A percentile compares a stretch with the other conserved stretches of the same genome.
These are phyloP conservation scores for Juglanconis juglandina DNA, from an alignment of 2,329 filamentous ascomycete species.

Conservation along the genomic window DNA sequence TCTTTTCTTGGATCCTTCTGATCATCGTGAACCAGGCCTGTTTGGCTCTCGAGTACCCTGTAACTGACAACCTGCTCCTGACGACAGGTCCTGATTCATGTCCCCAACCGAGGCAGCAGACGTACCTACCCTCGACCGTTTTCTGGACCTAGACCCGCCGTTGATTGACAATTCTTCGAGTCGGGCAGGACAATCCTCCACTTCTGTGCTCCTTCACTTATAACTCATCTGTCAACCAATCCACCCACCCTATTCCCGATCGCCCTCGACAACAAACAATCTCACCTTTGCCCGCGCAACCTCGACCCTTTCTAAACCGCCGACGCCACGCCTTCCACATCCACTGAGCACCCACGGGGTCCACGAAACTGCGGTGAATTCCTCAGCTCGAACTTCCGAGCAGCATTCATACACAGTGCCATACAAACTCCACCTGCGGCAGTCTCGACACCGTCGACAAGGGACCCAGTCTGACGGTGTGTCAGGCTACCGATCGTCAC, in stretches of 20 bases:
- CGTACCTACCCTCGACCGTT: too few species aligned
- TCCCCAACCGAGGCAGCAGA: too few species aligned
- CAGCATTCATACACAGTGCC: background rate
- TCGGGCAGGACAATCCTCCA: background rate
- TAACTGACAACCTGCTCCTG: too few species aligned
- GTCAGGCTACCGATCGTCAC: conserved; percentile 21
- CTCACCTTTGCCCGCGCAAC: background rate
- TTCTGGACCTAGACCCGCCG: too few species aligned
- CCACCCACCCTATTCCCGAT: background rate
- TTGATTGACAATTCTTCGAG: too few species aligned
- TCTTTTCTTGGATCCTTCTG: too few species aligned
- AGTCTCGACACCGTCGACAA: background rate
- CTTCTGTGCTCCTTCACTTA: background rate
- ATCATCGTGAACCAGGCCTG: too few species aligned
- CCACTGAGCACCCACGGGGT: background rate
- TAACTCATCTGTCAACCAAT: background rate
- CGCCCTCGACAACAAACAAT: background rate
- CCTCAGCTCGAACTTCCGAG: background rate
- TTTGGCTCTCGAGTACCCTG: too few species aligned
- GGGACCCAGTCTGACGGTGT: background rate
- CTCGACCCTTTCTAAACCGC: background rate
- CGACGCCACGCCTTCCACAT: background rate
- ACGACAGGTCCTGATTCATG: too few species aligned
- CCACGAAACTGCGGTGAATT: background rate
- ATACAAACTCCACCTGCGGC: background rate